These are phyloP conservation scores for Wallacemonas sp. DNA, from an alignment of 208 protist species.

Conservation along the genomic window DNA sequence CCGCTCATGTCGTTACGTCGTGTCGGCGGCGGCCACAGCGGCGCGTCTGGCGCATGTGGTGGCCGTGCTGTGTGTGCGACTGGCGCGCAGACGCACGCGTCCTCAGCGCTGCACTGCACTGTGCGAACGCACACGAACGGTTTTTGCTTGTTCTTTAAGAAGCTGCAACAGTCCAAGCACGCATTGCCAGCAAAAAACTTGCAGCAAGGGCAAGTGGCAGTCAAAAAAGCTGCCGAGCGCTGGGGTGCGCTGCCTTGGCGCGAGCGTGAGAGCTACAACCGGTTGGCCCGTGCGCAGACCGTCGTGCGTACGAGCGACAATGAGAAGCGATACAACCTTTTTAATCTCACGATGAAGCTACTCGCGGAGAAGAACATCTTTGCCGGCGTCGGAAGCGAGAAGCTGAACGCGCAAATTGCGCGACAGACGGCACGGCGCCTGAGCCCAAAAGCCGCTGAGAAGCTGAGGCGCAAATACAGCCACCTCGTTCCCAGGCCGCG, in stretches of 20 bases:
- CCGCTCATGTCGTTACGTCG: not conserved
- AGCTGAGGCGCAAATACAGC: conserved; percentile 11
- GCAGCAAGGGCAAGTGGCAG: conserved; percentile 29
- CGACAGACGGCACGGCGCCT: conserved; percentile 49
- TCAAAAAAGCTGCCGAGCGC: conserved; percentile 36
- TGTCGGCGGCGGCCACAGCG: not conserved
- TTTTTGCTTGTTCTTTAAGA: conserved; percentile 54
- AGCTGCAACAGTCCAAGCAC: conserved; percentile 28
- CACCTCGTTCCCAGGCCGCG: not conserved
- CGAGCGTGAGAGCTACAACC: conserved; percentile 41
- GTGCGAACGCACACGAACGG: conserved; percentile 48
- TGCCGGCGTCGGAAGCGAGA: conserved; percentile 45
- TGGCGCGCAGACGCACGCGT: too few relatives aligned
- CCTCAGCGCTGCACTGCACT: conserved; percentile 3
- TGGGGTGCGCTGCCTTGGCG: conserved; percentile 29
- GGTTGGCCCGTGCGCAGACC: conserved; percentile 27
- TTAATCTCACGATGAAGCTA: conserved; percentile 71
- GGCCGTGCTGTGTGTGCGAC: too few relatives aligned
- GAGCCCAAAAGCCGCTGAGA: conserved; percentile 17
- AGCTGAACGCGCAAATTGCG: conserved; percentile 46
- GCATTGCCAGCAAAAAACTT: conserved; percentile 35
- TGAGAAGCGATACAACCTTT: conserved; percentile 49
- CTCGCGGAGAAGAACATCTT: conserved; percentile 27
- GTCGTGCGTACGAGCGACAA: conserved; percentile 18
- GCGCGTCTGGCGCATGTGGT: not conserved